These are phyloP conservation scores for Termitomyces sp. DNA, from an alignment of 768 basidiomycete species.

Conservation along the genomic window DNA sequence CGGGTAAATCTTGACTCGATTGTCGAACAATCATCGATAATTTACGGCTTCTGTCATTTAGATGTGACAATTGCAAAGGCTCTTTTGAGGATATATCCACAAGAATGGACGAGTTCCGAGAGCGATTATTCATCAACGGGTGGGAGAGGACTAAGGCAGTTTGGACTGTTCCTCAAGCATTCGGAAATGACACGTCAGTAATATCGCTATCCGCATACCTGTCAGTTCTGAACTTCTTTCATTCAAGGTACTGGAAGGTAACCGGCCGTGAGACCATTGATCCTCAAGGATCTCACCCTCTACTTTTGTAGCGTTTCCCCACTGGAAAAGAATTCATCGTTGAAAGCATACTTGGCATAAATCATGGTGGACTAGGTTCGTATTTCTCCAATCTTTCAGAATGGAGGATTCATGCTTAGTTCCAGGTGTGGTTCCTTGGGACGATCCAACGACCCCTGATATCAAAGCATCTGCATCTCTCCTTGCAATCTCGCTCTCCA, in stretches of 20 bases:
- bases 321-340: slow-evolving; percentile 71
- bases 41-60: slow-evolving; percentile 5
- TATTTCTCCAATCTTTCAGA: not conserved
- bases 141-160: slow-evolving; percentile 68
- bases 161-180: slow-evolving; percentile 82
- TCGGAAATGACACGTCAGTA: slow-evolving; percentile 56
- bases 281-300: not conserved
- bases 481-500: slow-evolving; percentile 41
- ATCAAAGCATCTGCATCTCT: slow-evolving; percentile 51
- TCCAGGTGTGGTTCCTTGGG: slow-evolving; percentile 48
- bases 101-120: slow-evolving; percentile 62
- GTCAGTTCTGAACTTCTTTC: not conserved
- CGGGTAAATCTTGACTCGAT: slow-evolving; percentile 45
- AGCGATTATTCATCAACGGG: slow-evolving; percentile 57
- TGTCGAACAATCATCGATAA: not conserved
- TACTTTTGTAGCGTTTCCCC: slow-evolving; percentile 38
- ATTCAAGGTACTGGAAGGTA: slow-evolving; percentile 48
- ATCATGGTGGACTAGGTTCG: slow-evolving; percentile 62
- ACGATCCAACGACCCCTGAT: slow-evolving; percentile 47
- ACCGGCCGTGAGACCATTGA: not conserved
- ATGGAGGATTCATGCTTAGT: not conserved
- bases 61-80: slow-evolving; percentile 62
- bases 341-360: slow-evolving; percentile 62
- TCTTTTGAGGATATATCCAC: slow-evolving; percentile 67
- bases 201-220: not conserved